phyloP scores from a whole-genome alignment of 2,329 filamentous ascomycete genomes.

The Malbranchea cinnamomea region DNA sequence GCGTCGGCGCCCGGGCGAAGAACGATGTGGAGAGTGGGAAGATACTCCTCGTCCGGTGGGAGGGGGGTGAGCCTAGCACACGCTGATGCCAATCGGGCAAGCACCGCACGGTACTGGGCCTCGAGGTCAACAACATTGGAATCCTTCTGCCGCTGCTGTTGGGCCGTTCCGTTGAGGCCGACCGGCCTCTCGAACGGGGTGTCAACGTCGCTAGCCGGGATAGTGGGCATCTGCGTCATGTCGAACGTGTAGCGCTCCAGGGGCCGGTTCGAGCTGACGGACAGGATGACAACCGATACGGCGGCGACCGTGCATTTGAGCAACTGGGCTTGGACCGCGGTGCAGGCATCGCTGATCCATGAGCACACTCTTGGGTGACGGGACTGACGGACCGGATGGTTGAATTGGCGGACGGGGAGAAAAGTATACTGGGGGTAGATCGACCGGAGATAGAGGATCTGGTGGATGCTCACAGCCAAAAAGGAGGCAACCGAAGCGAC shows the following conservation, averaged over 20 bases:
- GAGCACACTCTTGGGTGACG: constrained; percentile 73
- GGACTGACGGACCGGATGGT: constrained; percentile 69
- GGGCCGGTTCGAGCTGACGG: constrained; percentile 34
- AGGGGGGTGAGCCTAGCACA: constrained; percentile 29
- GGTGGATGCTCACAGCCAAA: constrained; percentile 69
- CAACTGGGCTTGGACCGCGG: constrained; percentile 56
- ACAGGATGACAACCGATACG: constrained; percentile 43
- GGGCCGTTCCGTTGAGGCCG: neutral
- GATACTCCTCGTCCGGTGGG: constrained; percentile 32
- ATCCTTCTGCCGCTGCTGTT: constrained; percentile 6
- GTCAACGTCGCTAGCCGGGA: constrained; percentile 33
- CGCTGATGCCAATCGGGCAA: constrained; percentile 29
- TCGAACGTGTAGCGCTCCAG: constrained; percentile 48
- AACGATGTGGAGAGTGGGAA: constrained; percentile 35
- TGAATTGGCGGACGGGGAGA: constrained; percentile 64
- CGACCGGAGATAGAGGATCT: constrained; percentile 65
- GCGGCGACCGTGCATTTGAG: constrained; percentile 41
- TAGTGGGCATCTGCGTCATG: constrained; percentile 39
- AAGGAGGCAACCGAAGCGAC: constrained; percentile 62
- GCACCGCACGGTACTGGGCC: constrained; percentile 34
- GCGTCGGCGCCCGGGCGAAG: constrained; percentile 32
- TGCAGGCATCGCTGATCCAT: constrained; percentile 71
- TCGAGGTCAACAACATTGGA: constrained; percentile 25
- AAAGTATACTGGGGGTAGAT: constrained; percentile 71
- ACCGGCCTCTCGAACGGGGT: constrained; percentile 33